Percentiles rank a stretch among this genome's conserved stretches.
These are phyloP conservation scores for Magnolia officinalis DNA, from an alignment of 164 flowering plant species.

Conservation along the genomic window DNA sequence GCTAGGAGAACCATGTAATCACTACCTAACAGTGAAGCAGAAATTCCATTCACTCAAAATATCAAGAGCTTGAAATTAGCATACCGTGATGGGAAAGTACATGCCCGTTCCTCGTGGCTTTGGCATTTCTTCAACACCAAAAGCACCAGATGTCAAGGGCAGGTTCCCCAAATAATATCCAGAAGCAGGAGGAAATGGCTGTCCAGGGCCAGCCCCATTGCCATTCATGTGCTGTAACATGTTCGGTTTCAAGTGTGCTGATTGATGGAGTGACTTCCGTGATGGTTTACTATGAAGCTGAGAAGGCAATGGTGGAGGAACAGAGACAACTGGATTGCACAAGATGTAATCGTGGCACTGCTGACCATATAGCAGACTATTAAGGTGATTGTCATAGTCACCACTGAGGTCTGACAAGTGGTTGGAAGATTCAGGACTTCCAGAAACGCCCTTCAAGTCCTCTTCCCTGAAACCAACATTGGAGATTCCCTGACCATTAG, in stretches of 20 bases:
- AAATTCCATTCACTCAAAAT: background rate
- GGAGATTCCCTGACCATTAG: background rate
- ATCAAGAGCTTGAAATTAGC: constrained; percentile 1
- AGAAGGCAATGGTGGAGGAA: constrained; percentile 9
- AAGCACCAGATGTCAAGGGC: constrained; percentile 33
- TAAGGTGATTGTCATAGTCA: constrained; percentile 44
- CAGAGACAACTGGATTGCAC: constrained; percentile 16
- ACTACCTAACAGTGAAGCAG: background rate
- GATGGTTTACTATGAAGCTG: constrained; percentile 7
- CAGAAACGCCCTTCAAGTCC: constrained; percentile 10
- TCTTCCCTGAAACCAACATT: constrained; percentile 13
- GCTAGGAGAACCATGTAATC: background rate
- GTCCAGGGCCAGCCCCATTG: constrained; percentile 41
- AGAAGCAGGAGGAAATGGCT: constrained; percentile 28
- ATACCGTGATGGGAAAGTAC: constrained; percentile 77
- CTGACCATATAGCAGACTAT: constrained; percentile 36
- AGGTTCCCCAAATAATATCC: constrained; percentile 23
- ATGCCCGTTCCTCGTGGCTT: constrained; percentile 79
- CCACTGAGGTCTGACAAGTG: constrained; percentile 50
- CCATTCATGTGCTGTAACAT: constrained; percentile 25
- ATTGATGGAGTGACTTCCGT: constrained; percentile 31
- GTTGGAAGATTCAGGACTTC: constrained; percentile 21
- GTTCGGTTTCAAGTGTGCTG: constrained; percentile 32
- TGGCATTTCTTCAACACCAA: constrained; percentile 46
- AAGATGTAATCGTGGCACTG: constrained; percentile 29